Evolutionary conservation across 1,284 basidiomycete genomes (phyloP).

Genomic region (Earliella scabrosa): DNA sequence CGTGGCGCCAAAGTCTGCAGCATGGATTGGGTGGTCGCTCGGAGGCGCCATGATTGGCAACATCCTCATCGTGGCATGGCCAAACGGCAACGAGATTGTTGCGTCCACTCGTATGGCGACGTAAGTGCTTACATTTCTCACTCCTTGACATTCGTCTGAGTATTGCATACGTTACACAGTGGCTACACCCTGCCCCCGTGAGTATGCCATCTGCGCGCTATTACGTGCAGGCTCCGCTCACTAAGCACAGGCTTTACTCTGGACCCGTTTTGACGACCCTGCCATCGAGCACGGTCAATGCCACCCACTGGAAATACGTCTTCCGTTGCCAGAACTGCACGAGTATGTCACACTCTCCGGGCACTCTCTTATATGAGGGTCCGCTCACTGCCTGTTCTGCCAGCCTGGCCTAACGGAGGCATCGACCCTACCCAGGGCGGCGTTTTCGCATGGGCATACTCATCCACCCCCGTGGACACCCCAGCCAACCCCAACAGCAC

Average conservation of each 20-base stretch:
- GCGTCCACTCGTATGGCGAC: conserved; percentile 52
- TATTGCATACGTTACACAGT: neutral
- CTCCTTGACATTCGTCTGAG: neutral
- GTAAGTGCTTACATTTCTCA: conserved; percentile 32
- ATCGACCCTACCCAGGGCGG: conserved; percentile 45
- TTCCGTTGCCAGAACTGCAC: conserved; percentile 42
- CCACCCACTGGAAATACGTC: conserved; percentile 41
- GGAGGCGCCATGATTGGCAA: conserved; percentile 59
- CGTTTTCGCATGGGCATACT: conserved; percentile 58
- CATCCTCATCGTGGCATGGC: conserved; percentile 62
- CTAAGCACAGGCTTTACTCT: conserved; percentile 27
- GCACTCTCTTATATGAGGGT: neutral
- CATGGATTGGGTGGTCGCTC: conserved; percentile 59
- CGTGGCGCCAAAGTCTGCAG: conserved; percentile 53
- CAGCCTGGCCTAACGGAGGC: conserved; percentile 37
- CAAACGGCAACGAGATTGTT: conserved; percentile 55
- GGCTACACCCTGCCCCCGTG: conserved; percentile 11
- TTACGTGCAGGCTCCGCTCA: neutral
- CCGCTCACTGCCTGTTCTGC: neutral
- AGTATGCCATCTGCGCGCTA: neutral
- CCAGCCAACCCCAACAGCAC: conserved; percentile 43
- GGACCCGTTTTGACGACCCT: conserved; percentile 36
- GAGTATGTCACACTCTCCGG: conserved; percentile 18
- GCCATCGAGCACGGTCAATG: conserved; percentile 35
- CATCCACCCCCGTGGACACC: conserved; percentile 38